Conservation (phyloP, 345 rosid species). For the Lepidium sativum region DNA sequence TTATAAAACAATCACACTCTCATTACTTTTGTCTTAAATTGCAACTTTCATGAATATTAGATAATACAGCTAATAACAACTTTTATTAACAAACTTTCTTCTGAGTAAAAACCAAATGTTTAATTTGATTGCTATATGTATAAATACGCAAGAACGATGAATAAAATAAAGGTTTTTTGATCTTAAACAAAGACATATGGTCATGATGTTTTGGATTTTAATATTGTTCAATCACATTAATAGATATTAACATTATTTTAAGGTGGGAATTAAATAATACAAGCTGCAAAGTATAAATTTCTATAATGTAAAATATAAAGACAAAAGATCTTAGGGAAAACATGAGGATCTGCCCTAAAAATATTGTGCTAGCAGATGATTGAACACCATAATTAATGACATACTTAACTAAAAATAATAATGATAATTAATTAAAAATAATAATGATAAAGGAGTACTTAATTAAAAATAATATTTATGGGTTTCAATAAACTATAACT, state of each 20-base stretch:
- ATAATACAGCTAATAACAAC: background rate
- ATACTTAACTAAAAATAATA: background rate
- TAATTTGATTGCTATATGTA: background rate
- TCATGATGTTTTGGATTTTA: background rate
- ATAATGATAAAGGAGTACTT: background rate
- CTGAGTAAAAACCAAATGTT: background rate
- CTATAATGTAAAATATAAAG: background rate
- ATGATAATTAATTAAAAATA: background rate
- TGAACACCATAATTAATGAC: slow-evolving; percentile 11
- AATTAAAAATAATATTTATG: background rate
- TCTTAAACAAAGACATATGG: slow-evolving; percentile 4
- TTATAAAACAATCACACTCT: background rate
- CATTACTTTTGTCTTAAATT: background rate
- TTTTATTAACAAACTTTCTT: background rate
- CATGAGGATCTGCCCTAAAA: slow-evolving; percentile 19
- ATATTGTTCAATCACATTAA: background rate
- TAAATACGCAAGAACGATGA: background rate
- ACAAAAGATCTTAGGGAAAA: slow-evolving; percentile 14
- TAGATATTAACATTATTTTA: background rate
- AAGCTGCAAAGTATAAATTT: slow-evolving; percentile 3
- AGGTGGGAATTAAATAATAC: background rate
- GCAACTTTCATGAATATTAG: background rate
- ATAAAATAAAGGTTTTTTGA: background rate
- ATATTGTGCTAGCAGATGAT: slow-evolving; percentile 14
- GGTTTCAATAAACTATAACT: background rate